Base-by-base conservation (phyloP, 805 yeast genomes). In the Wickerhamomyces sydowiorum region DNA sequence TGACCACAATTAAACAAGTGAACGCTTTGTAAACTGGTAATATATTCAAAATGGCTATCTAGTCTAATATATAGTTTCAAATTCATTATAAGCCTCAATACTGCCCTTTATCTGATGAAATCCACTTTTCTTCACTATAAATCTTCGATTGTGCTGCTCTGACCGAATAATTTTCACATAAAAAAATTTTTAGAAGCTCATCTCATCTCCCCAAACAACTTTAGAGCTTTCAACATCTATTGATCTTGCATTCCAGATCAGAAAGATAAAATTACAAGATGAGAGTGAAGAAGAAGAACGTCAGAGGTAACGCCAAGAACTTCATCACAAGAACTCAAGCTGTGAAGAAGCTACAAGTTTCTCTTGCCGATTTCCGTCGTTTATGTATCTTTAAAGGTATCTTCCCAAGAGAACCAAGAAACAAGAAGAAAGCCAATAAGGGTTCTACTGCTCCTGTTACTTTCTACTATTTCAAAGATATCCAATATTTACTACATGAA, bases 371-470 rank as follows among this genome's bases (percentile, higher is more conserved):
- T 67, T 93, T 93, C 77, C 81, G 96, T 69, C 80, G 99, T 59
- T 75, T 93, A 60, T 93, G 99, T 75, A 93, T 93, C 62, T 88
- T 93, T 75, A 93, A 93, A 65, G 99, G 99, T 40, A 90, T 93
- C 50, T 93, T 88, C 61, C 99, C 99, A 41, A 79, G 99, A 62
- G 97, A 89, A 61, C 98, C 98, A 37, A 74, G 90, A 55, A 88
- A 87, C 66, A 93, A 90, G 70, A 88, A 85, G 79, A 90, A 88
- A 73, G 96, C 97, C 46, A 91, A 89, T 66, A 93, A 88, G 66
- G 98, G 99, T 19, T 86, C 96, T n/a, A 87, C 97, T 7, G 95
- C 95, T 21, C 96, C 96, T 37, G 84, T 85, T 20, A 93, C 99
- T 4, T 95, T 93, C 62, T 93, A 93, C 68, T 91, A 89, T 63